phyloP scores from a whole-genome alignment of 2,329 filamentous ascomycete genomes.

The Onygenales sp. region DNA sequence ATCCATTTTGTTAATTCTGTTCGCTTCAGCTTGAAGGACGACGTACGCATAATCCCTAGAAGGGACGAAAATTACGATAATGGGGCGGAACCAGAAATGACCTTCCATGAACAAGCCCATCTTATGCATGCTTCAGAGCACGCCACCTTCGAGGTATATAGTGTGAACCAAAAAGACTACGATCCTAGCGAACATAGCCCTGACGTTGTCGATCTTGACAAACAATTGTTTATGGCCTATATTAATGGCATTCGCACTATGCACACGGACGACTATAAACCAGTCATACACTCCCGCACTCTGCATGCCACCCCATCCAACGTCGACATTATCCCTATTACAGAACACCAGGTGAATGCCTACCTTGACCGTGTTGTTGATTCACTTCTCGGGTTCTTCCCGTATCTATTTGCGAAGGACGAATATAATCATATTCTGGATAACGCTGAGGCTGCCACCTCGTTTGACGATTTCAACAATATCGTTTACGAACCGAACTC shows the following conservation, averaged over 20 bases:
- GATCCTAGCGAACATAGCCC: conserved; percentile 12
- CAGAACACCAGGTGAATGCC: conserved; percentile 11
- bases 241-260: conserved; percentile 34
- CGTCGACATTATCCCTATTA: conserved; percentile 1
- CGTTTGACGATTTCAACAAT: conserved; percentile 8
- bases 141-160: conserved; percentile 14
- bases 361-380: conserved; percentile 28
- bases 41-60: not conserved
- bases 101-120: conserved; percentile 32
- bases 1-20: conserved; percentile 10
- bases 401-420: conserved; percentile 27
- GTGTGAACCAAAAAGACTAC: conserved; percentile 11
- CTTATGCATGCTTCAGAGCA: conserved; percentile 19
- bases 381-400: conserved; percentile 32
- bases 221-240: conserved; percentile 29
- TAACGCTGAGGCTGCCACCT: conserved; percentile 8
- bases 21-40: conserved; percentile 1
- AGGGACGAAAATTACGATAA: not conserved
- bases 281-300: conserved; percentile 21
- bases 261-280: conserved; percentile 23
- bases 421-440: conserved; percentile 27
- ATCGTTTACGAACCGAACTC: conserved; percentile 10
- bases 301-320: conserved; percentile 4
- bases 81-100: conserved; percentile 17
- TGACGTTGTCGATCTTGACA: conserved; percentile 30